Base-by-base conservation (phyloP, 495 filamentous ascomycete species). In the Neurospora sp. region DNA sequence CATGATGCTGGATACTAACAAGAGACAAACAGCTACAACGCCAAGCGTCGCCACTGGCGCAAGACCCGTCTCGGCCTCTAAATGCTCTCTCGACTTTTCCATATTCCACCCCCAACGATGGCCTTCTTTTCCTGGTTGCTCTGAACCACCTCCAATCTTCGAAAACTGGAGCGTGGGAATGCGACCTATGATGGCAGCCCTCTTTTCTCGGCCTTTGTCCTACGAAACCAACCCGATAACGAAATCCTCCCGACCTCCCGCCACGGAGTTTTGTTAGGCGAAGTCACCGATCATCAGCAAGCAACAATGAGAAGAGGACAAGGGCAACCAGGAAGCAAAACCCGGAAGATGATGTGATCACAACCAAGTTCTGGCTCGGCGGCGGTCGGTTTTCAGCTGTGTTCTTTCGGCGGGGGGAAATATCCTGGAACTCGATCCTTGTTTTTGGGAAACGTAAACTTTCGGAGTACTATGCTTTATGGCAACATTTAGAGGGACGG, bases 21-120 rank as follows among this genome's bases (percentile, higher is more conserved):
- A 16, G 53, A 31, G 53, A 31, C 53, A 65, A 73, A 78, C 81
- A 98, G 96, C 87, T 99, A 99, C 90, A 99, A 99, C 89, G 96
- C 96, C 78, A 99, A 99, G 91, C 89, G 96, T 82, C 91, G 96
- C 84, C 96, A 99, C 87, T 99, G 96, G 96, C 93, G 96, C 87
- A 98, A 99, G 94, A 98, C 96, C 82, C 92, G 96, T 80, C 92
- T 99, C 87, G 95, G 95, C 77, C 94, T 99, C 85, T 99, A 93
- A 88, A 89, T 82, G 78, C 80, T 53, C 59, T 70, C 68, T 69
- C 77, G 70, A 53, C 72, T 73, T 74, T 73, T 72, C 77, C 73
- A 76, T 76, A 61, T 75, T 75, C 76, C 77, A 79, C 73, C 77
- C 76, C 77, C 75, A 75, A 77, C 72, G 41, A 59, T 59, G 70